Percentiles rank a stretch among this genome's conserved stretches.
Evolutionary conservation across 2,329 filamentous ascomycete genomes (phyloP).

Genomic region (Purpureocillium takamizusanense): DNA sequence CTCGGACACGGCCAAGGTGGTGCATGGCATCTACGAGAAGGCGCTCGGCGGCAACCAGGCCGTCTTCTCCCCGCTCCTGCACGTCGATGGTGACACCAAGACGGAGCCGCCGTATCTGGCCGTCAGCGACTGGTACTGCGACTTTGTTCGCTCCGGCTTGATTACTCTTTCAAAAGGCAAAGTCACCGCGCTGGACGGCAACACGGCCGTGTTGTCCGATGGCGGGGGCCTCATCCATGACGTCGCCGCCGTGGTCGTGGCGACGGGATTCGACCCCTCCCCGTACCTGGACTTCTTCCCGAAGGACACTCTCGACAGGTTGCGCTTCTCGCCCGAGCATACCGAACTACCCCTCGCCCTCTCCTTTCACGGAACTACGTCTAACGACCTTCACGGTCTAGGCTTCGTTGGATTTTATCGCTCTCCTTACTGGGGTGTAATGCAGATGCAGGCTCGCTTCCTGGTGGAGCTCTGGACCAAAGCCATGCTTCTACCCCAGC

Average conservation of each 20-base stretch:
- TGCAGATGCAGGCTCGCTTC: slow-evolving; percentile 76
- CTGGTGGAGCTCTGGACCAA: slow-evolving; percentile 51
- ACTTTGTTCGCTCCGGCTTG: slow-evolving; percentile 60
- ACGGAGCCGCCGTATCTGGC: slow-evolving; percentile 55
- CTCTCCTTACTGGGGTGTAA: slow-evolving; percentile 77
- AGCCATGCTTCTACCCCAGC: slow-evolving; percentile 11
- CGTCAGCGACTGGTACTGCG: slow-evolving; percentile 62
- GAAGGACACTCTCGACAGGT: slow-evolving; percentile 37
- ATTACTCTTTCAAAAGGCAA: slow-evolving; percentile 45
- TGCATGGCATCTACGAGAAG: slow-evolving; percentile 41
- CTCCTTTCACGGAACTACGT: slow-evolving; percentile 57
- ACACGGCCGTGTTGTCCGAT: slow-evolving; percentile 22
- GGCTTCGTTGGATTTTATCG: slow-evolving; percentile 81
- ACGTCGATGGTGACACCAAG: slow-evolving; percentile 27
- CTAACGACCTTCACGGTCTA: slow-evolving; percentile 50
- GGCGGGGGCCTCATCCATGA: slow-evolving; percentile 33
- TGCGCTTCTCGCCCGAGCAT: slow-evolving; percentile 49
- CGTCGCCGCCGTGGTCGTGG: slow-evolving; percentile 60
- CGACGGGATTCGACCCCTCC: slow-evolving; percentile 64
- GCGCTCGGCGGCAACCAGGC: slow-evolving; percentile 46
- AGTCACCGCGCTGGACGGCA: slow-evolving; percentile 22
- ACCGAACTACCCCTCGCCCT: slow-evolving; percentile 55
- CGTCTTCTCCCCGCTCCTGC: slow-evolving; percentile 34
- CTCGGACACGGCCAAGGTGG: slow-evolving; percentile 42
- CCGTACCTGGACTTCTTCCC: slow-evolving; percentile 58